Base-by-base conservation (phyloP, 1,139 yeast species). In the Taiozyma sp. region DNA sequence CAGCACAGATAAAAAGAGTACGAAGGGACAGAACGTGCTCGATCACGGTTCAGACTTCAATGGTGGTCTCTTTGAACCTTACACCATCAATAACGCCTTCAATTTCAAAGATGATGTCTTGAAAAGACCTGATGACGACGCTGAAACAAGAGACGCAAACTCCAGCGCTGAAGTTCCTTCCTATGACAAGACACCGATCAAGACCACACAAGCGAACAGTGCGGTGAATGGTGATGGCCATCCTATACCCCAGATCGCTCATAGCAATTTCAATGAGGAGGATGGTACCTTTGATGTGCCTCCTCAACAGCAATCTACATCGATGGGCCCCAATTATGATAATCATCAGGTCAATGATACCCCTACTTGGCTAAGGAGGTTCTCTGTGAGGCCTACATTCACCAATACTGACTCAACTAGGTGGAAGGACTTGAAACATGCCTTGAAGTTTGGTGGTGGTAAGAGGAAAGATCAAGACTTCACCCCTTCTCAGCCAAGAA, bases 351-450 rank as follows among this genome's bases (percentile, higher is more conserved):
- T 23, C 6, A 30, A 28, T 19, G 64, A 60, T 1, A 39, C 53
- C 4, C 59, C 64, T 13, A 60, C 65, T 1, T 62, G 65, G 65
- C 47, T 56, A n/a, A 57, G 59, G 22, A 55, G 51, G 29, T 51
- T 59, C 30, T 55, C 60, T 14, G 53, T 44, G 39, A 48, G 53
- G 5, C 62, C 59, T 7, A 40, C 43, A 7, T 13, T 39, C 13
- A 16, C 47, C 9, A 43, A 42, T 10, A 36, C 47, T 7, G 57
- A 57, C 30, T 55, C 55, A 0, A 52, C 41, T 36, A 54, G 54
- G 50, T 62, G 64, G 65, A 59, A 52, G 39, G 65, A 60, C n/a
- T 54, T 61, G 49, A 62, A 58, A 16, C 61, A 58, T 23, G 64
- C 58, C 1, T 58, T 63, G 51, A 61, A 57, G 44, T 56, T 62